These are phyloP conservation scores for Escallonia rubra DNA, from an alignment of 129 eudicot genomes.

Conservation along the genomic window DNA sequence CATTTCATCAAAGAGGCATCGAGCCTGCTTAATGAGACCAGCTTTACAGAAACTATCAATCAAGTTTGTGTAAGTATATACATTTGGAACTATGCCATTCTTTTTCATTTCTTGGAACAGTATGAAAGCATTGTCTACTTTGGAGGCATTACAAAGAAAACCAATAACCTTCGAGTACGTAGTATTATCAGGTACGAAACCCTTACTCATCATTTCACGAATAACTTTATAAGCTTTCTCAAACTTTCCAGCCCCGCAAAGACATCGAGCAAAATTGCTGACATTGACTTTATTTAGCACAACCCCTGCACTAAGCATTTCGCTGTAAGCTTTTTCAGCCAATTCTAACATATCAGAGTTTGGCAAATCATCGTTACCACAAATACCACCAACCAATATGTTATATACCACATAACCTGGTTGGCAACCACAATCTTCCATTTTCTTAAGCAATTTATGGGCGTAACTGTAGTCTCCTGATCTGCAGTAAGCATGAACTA, in stretches of 20 bases:
- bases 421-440: slow-evolving; percentile 51
- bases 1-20: slow-evolving; percentile 80
- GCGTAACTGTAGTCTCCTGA: slow-evolving; percentile 70
- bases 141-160: slow-evolving; percentile 61
- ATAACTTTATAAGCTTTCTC: slow-evolving; percentile 71
- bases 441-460: slow-evolving; percentile 70
- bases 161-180: slow-evolving; percentile 80
- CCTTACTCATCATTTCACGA: slow-evolving; percentile 76
- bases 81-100: slow-evolving; percentile 74
- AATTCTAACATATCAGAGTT: slow-evolving; percentile 43
- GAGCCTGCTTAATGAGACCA: slow-evolving; percentile 78
- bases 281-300: slow-evolving; percentile 69
- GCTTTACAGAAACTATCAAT: slow-evolving; percentile 91
- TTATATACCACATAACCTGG: slow-evolving; percentile 79
- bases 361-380: slow-evolving; percentile 62
- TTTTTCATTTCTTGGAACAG: slow-evolving; percentile 74
- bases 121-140: slow-evolving; percentile 70
- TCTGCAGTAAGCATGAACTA: slow-evolving; percentile 75
- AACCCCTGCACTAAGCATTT: slow-evolving; percentile 65
- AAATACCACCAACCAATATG: slow-evolving; percentile 80
- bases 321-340: slow-evolving; percentile 69
- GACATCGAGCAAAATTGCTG: slow-evolving; percentile 69
- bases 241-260: slow-evolving; percentile 72
- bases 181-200: slow-evolving; percentile 70
- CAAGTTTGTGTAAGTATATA: slow-evolving; percentile 75